Conservation (phyloP, 2,329 filamentous ascomycete species). For the Diaporthe citrichinensis region DNA sequence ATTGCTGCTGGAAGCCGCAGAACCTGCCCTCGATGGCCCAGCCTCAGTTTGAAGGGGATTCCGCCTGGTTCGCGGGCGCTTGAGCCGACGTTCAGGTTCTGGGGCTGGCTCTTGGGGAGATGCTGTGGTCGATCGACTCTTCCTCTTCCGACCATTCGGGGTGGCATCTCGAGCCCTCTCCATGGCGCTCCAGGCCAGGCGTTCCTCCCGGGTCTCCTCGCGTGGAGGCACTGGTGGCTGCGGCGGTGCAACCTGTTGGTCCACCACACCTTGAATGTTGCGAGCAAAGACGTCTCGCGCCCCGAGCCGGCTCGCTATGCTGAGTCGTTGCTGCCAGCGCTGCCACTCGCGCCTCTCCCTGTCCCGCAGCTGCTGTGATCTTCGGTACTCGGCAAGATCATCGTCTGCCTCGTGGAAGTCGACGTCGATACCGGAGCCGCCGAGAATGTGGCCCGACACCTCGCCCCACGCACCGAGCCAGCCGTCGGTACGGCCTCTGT, state of each 20-base stretch:
- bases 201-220: conserved; percentile 81
- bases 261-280: conserved; percentile 69
- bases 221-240: conserved; percentile 60
- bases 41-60: conserved; percentile 65
- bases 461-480: conserved; percentile 90
- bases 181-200: conserved; percentile 89
- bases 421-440: conserved; percentile 81
- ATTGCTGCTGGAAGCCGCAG: conserved; percentile 37
- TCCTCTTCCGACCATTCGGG: conserved; percentile 78
- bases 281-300: conserved; percentile 80
- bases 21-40: conserved; percentile 53
- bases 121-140: conserved; percentile 76
- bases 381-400: conserved; percentile 65
- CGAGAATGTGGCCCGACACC: conserved; percentile 73
- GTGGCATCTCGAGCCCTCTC: conserved; percentile 78
- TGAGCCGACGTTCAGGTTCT: conserved; percentile 85
- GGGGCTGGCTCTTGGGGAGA: conserved; percentile 78
- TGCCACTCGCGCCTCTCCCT: conserved; percentile 71
- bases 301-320: conserved; percentile 85
- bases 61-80: conserved; percentile 86
- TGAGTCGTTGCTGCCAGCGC: conserved; percentile 87
- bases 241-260: conserved; percentile 65
- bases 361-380: conserved; percentile 67
- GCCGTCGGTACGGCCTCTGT: conserved; percentile 79
- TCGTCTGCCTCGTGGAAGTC: conserved; percentile 89